Base-by-base conservation (phyloP, 768 basidiomycete genomes). In the Gymnopilus dilepis region DNA sequence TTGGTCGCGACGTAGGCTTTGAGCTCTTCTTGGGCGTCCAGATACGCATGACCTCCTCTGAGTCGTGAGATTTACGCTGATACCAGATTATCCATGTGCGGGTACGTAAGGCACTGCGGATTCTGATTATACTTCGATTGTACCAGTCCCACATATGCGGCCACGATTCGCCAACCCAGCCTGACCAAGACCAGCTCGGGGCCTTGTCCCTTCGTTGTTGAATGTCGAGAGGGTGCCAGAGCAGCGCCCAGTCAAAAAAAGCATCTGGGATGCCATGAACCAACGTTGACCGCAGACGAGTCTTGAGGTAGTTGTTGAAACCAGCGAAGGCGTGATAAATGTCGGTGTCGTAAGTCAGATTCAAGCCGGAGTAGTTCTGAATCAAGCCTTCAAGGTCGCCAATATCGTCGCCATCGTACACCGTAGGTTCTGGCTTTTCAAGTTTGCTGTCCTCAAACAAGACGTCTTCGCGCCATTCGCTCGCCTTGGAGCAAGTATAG, bases 41-140 rank as follows among this genome's bases (percentile, higher is more conserved):
- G 9, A 64, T 48, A 6, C 56, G 59, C 40, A 38, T 22, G 13
- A 40, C 60, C 11, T 57, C 59, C 22, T 57, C 54, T 4, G 56
- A 58, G 13, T 64, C 30, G 26, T 64, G 63, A 9, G 59, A 59
- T 19, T 45, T 42, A 22, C 63, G 63, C 21, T 64, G 59, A 26
- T 60, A 64, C 63, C 63, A 64, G 30, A 64, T 47, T 13, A 64
- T 64, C 63, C 63, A 64, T 4, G 52, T 54, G 4, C 52, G 52
- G 26, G 24, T 6, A 26, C 52, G 52, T 22, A 38, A 37, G 19
- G 52, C 52, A 15, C 12, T 24, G 37, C 52, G 52, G 12, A 54
- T 24, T 26, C 26, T 37, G 2, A 24, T 17, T 15, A 54, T 40
- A 17, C 37, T 54, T 5, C 22, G 22, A 22, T 38, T 40, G 34